Base-by-base conservation (phyloP, 345 rosid species). In the Dovyalis caffra region DNA sequence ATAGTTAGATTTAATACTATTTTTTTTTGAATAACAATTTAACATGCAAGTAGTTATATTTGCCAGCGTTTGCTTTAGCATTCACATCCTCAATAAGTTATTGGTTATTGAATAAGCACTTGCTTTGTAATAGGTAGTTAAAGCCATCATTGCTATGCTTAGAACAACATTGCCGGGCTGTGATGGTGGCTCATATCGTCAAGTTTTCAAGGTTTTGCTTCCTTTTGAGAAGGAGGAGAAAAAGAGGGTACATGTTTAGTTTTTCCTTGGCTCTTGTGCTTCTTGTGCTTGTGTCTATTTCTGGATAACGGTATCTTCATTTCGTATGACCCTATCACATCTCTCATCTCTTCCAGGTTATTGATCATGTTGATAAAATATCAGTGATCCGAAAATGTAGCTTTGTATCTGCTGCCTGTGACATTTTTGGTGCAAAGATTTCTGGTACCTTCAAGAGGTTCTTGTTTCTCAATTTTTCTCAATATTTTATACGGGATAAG, bases 381-480 rank as follows among this genome's bases (percentile, higher is more conserved):
- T 86, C 86, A 33, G 70, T 86, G 18, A 76, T 85, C 76, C 87
- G 95, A 78, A 90, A 90, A 79, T 87, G 91, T 84, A 89, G 92
- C 84, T 95, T 92, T 74, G 80, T 92, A 75, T 84, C 90, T 61
- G 95, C 91, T 61, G 97, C 99, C 33, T 37, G 56, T 68, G 98
- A 92, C 80, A 89, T 92, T 77, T 95, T 95, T 86, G 77, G 68
- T 64, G 97, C 99, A 78, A 95, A 95, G 88, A 83, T 92, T 82
- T 95, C 99, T 57, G 99, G 99, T 77, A 91, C 98, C 85, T 91
- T 92, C 83, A 91, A 90, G 87, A 95, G 98, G 99, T 95, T 85
- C 72, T 81, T 31, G 12, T 56, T 72, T 23, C 45, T 75, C 64
- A 20, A 74, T 32, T 73, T 78, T 45, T 29, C 82, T 70, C 57